These are phyloP conservation scores for Penicillium steckii DNA, from an alignment of 495 filamentous ascomycete species.

Conservation along the genomic window DNA sequence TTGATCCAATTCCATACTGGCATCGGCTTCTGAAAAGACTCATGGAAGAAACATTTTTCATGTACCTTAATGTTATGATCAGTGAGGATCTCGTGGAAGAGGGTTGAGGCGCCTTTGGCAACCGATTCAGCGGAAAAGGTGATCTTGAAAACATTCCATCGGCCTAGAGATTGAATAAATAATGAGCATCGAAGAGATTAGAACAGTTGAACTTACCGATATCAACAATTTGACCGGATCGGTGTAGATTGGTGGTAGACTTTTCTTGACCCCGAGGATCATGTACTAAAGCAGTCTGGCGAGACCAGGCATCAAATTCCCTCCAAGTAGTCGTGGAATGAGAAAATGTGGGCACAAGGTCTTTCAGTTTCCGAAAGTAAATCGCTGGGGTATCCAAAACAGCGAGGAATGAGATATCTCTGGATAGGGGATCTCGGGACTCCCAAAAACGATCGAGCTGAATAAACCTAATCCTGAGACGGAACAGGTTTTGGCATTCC, in stretches of 20 bases:
- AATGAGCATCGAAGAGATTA: neutral
- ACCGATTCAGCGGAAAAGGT: slow-evolving; percentile 21
- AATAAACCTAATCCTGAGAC: slow-evolving; percentile 62
- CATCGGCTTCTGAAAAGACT: slow-evolving; percentile 13
- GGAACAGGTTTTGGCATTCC: slow-evolving; percentile 26
- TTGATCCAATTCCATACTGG: slow-evolving; percentile 61
- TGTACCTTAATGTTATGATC: slow-evolving; percentile 71
- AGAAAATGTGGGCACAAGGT: slow-evolving; percentile 38
- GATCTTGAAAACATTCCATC: slow-evolving; percentile 44
- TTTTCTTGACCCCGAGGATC: slow-evolving; percentile 27
- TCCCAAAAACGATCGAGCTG: slow-evolving; percentile 59
- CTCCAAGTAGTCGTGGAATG: slow-evolving; percentile 53
- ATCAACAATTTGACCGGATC: slow-evolving; percentile 62
- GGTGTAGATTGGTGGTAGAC: slow-evolving; percentile 57
- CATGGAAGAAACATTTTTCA: slow-evolving; percentile 23
- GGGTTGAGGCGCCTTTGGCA: slow-evolving; percentile 36
- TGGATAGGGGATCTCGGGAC: slow-evolving; percentile 25
- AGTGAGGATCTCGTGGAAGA: slow-evolving; percentile 53
- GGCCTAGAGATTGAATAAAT: slow-evolving; percentile 17
- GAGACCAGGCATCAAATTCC: slow-evolving; percentile 68
- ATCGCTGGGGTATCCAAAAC: slow-evolving; percentile 62
- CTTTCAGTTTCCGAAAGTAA: slow-evolving; percentile 55
- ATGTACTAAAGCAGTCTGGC: slow-evolving; percentile 69
- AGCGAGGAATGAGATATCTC: slow-evolving; percentile 52
- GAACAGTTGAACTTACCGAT: slow-evolving; percentile 54